Conservation (phyloP, 331 rosid genomes). For the Telfairia occidentalis region DNA sequence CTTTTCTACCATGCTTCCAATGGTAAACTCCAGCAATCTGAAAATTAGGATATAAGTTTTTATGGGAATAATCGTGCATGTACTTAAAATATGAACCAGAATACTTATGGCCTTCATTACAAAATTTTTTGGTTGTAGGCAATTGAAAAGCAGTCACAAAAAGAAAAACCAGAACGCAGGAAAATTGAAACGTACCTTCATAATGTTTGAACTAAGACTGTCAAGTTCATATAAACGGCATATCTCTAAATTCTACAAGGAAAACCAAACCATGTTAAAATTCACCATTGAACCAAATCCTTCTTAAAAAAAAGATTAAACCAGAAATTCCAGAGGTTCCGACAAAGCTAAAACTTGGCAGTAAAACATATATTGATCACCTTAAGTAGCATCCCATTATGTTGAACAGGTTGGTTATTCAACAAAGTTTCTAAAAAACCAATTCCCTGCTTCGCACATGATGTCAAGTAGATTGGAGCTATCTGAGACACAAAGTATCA, state of each 20-base stretch:
- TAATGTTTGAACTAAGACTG: slow-evolving; percentile 55
- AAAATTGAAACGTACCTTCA: slow-evolving; percentile 46
- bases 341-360: slow-evolving; percentile 5
- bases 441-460: slow-evolving; percentile 91
- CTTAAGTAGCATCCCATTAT: slow-evolving; percentile 62
- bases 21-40: slow-evolving; percentile 84
- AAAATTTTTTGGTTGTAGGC: neutral
- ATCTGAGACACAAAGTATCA: slow-evolving; percentile 45
- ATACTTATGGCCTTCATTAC: neutral
- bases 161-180: neutral
- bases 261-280: slow-evolving; percentile 10
- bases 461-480: slow-evolving; percentile 86
- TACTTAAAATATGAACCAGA: neutral
- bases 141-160: neutral
- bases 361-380: slow-evolving; percentile 25
- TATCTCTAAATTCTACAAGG: slow-evolving; percentile 75
- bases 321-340: neutral
- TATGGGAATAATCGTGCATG: slow-evolving; percentile 1
- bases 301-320: too few relatives aligned
- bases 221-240: slow-evolving; percentile 79
- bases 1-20: slow-evolving; percentile 95
- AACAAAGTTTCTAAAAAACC: slow-evolving; percentile 67
- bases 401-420: slow-evolving; percentile 65
- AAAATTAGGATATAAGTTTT: slow-evolving; percentile 16
- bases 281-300: slow-evolving; percentile 7